These are phyloP conservation scores for Plenodomus biglobosus DNA, from an alignment of 2,329 filamentous ascomycete genomes.

Conservation along the genomic window DNA sequence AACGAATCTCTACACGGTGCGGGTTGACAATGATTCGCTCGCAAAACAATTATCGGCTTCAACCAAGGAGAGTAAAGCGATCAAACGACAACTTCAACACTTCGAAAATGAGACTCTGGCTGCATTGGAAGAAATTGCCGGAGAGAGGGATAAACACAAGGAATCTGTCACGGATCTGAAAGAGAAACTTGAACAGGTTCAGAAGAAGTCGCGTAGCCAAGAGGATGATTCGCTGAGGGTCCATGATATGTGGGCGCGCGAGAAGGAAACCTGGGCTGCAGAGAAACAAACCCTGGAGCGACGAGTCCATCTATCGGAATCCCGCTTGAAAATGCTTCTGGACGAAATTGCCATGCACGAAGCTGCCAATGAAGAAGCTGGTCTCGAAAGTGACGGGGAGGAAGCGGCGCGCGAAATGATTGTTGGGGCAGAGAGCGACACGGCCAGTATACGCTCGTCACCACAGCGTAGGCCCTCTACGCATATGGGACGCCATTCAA, in stretches of 20 bases:
- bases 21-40: conserved; percentile 73
- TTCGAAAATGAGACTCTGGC: conserved; percentile 87
- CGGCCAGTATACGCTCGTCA: conserved; percentile 68
- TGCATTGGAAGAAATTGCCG: conserved; percentile 77
- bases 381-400: conserved; percentile 61
- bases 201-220: conserved; percentile 75
- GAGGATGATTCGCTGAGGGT: conserved; percentile 81
- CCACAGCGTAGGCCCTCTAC: conserved; percentile 51
- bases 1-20: conserved; percentile 67
- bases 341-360: conserved; percentile 80
- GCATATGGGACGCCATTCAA: conserved; percentile 58
- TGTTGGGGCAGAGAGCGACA: conserved; percentile 62
- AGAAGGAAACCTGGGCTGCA: conserved; percentile 81
- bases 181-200: conserved; percentile 72
- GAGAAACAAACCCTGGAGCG: conserved; percentile 81
- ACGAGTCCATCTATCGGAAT: conserved; percentile 87
- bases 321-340: conserved; percentile 76
- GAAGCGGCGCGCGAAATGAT: conserved; percentile 62
- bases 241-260: conserved; percentile 78
- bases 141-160: conserved; percentile 82
- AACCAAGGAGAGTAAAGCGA: conserved; percentile 73
- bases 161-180: conserved; percentile 71
- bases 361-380: conserved; percentile 44
- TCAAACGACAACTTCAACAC: conserved; percentile 82
- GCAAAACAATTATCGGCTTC: conserved; percentile 63